A percentile compares a stretch with the other conserved stretches of the same genome.
Evolutionary conservation across 257 asterid genomes (phyloP).

Genomic region (Nicotiana tabacum): DNA sequence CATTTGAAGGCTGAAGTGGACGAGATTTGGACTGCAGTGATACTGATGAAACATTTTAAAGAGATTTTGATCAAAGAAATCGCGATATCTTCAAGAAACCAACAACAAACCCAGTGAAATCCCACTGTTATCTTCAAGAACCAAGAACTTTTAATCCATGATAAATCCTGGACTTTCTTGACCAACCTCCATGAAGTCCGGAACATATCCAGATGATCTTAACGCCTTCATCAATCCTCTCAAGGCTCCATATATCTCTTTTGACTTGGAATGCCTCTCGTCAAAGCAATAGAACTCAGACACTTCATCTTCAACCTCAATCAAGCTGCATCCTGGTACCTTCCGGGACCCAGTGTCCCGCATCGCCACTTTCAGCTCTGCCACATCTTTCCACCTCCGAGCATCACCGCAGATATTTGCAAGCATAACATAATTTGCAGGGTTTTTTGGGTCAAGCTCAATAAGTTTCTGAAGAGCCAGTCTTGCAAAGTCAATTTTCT

Average conservation of each 20-base stretch:
- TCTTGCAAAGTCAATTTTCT: constrained; percentile 57
- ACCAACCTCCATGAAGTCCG: constrained; percentile 25
- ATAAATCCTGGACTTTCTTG: constrained; percentile 13
- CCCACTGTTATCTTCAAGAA: neutral
- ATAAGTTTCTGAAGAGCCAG: constrained; percentile 57
- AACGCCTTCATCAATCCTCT: constrained; percentile 48
- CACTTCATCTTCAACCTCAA: constrained; percentile 52
- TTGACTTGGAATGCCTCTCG: constrained; percentile 56
- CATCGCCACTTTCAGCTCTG: constrained; percentile 53
- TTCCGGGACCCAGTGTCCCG: constrained; percentile 61
- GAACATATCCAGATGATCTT: constrained; percentile 24
- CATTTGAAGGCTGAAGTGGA: neutral
- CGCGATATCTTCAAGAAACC: neutral
- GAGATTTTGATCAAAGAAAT: neutral
- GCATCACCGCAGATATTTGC: constrained; percentile 75
- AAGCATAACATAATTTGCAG: constrained; percentile 68
- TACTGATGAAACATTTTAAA: neutral
- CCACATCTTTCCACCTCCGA: constrained; percentile 64
- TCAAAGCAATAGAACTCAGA: constrained; percentile 61
- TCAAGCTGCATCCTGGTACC: constrained; percentile 66
- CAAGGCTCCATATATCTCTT: constrained; percentile 49
- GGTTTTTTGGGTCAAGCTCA: constrained; percentile 61
- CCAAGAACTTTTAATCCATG: neutral
- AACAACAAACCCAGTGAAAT: too few species aligned
- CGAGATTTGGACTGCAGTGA: neutral